Evolutionary conservation across 805 yeast species (phyloP), one percentile per base, ranked within the genome.

Genomic region (Metschnikowia sp.): DNA sequence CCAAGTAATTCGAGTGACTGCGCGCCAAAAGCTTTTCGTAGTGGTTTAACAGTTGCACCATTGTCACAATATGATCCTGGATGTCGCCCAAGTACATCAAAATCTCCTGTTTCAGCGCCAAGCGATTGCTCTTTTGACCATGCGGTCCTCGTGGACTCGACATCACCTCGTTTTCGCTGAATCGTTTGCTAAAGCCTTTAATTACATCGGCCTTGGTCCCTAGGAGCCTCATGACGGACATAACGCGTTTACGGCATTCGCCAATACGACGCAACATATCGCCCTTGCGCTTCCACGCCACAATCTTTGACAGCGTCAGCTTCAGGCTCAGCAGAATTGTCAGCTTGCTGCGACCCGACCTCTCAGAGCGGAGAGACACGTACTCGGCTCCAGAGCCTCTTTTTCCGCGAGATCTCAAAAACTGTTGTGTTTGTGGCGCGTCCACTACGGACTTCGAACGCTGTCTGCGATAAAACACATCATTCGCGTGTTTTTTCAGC

Each of bases 151-250:
- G 34, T 6, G 47, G 35, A 19, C 44, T 43, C 10, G 47, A 28
- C 18, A 44, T 40, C 13, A 45, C 26, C 39, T 54, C 58, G 18
- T 40, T 88, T 56, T 90, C 96, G 54, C 83, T 85, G 62, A 94
- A 89, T 50, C 97, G 73, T 63, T 94, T 94, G 40, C 96, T 85
- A 62, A 94, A 90, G 0, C 97, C 97, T 61, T 88, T 88, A 55
- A 94, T 88, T n/a, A 94, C 99, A 67, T 94, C 99, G 0, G 97
- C 98, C 68, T 94, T 94, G 42, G 89, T 84, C 2, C 96, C 96
- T 46, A 94, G 66, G 40, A 94, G 74, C 44, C 98, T 71, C 52
- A 89, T 71, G 28, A 94, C 77, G 13, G 94, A 83, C 98, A 92
- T 92, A 1, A 94, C 97, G 36, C 96, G 74, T 62, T 90, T 90